Percentiles rank a stretch among this genome's conserved stretches.
Conservation (phyloP, 345 rosid genomes). For the Nasturtium officinale region DNA sequence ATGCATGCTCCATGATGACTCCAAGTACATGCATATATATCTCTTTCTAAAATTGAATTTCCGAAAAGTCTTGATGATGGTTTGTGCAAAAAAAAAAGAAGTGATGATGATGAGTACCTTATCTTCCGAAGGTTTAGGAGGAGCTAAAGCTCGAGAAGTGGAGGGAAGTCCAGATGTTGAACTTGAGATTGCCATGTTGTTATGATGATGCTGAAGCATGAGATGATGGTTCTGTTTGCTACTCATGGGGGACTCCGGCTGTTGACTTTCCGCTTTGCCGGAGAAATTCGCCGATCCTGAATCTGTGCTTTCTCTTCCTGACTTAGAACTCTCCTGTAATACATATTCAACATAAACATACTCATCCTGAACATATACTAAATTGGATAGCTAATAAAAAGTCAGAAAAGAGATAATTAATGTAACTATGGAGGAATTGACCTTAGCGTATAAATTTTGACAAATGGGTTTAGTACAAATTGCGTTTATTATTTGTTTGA, state of each 20-base stretch:
- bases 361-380: background rate
- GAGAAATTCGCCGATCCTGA: slow-evolving; percentile 87
- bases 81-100: too few relatives aligned
- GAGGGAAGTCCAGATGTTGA: slow-evolving; percentile 47
- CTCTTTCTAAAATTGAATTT: slow-evolving; percentile 21
- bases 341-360: slow-evolving; percentile 36
- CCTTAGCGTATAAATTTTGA: slow-evolving; percentile 38
- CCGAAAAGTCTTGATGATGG: slow-evolving; percentile 19
- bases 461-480: slow-evolving; percentile 27
- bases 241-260: slow-evolving; percentile 84
- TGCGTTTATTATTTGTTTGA: slow-evolving; percentile 1
- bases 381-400: background rate
- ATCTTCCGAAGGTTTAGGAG: slow-evolving; percentile 65
- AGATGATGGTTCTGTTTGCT: slow-evolving; percentile 51
- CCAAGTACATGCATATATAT: slow-evolving; percentile 19
- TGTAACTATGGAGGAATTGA: slow-evolving; percentile 26
- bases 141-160: slow-evolving; percentile 54
- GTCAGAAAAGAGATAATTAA: slow-evolving; percentile 24
- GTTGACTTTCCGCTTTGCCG: slow-evolving; percentile 69
- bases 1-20: slow-evolving; percentile 33
- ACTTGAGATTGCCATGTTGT: slow-evolving; percentile 56
- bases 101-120: slow-evolving; percentile 60
- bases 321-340: slow-evolving; percentile 79
- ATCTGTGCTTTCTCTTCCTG: slow-evolving; percentile 80
- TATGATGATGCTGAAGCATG: slow-evolving; percentile 48